Conservation (phyloP, 192 early-diverging fungal species). For the Rhizoclosmatium globosum region DNA sequence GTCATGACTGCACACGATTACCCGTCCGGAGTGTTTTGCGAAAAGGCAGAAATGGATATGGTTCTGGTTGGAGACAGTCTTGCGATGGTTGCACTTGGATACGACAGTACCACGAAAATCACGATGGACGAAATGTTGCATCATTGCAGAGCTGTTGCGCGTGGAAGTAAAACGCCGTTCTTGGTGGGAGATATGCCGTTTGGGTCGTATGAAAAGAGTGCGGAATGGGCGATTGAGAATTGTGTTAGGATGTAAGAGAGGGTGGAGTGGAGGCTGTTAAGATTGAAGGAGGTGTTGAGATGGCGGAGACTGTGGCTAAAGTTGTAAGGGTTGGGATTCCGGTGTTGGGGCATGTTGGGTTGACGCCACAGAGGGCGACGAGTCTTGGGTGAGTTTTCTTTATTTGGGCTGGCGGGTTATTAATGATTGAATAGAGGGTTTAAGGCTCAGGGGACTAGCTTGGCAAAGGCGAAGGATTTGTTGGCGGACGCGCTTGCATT, state of each 20-base stretch:
- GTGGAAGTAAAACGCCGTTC: slow-evolving; percentile 83
- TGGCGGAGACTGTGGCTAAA: slow-evolving; percentile 75
- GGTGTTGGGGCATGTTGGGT: slow-evolving; percentile 92
- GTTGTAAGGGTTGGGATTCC: slow-evolving; percentile 91
- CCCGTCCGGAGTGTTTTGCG: slow-evolving; percentile 84
- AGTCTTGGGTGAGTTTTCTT: slow-evolving; percentile 68
- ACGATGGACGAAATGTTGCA: slow-evolving; percentile 98
- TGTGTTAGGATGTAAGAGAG: slow-evolving; percentile 89
- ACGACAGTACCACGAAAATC: slow-evolving; percentile 82
- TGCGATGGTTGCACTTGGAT: slow-evolving; percentile 96
- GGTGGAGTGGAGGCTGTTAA: slow-evolving; percentile 95
- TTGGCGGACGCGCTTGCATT: slow-evolving; percentile 89
- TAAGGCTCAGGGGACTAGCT: slow-evolving; percentile 28
- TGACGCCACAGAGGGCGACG: slow-evolving; percentile 92
- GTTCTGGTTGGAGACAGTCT: slow-evolving; percentile 94
- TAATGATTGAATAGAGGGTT: slow-evolving; percentile 16
- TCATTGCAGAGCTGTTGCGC: slow-evolving; percentile 89
- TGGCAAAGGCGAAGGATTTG: slow-evolving; percentile 71
- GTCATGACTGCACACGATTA: slow-evolving; percentile 99
- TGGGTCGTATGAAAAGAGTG: slow-evolving; percentile 85
- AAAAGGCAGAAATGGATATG: slow-evolving; percentile 85
- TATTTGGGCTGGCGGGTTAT: not conserved
- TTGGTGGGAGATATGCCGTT: slow-evolving; percentile 89
- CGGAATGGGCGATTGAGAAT: slow-evolving; percentile 77
- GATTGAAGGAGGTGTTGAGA: slow-evolving; percentile 92